Conservation (phyloP, 1,284 basidiomycete genomes). For the Crepidotus sp. region DNA sequence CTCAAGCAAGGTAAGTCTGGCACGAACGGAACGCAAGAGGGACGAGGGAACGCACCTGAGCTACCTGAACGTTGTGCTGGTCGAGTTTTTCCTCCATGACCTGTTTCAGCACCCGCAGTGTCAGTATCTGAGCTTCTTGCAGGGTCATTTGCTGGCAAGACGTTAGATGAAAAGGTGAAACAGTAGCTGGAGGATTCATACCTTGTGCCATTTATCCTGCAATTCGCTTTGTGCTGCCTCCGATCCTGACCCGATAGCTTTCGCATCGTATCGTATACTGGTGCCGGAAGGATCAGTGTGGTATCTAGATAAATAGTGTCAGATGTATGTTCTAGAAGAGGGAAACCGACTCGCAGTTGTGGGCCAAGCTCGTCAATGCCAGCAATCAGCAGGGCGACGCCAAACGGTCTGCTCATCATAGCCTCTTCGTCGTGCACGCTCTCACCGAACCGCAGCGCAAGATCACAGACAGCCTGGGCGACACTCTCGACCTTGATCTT, state of each 20-base stretch:
- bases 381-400: constrained; percentile 94
- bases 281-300: constrained; percentile 99
- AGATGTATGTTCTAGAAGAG: background rate
- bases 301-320: constrained; percentile 44
- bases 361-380: constrained; percentile 95
- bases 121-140: constrained; percentile 79
- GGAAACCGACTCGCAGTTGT: constrained; percentile 60
- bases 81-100: constrained; percentile 99
- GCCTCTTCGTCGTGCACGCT: constrained; percentile 98
- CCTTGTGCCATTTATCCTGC: constrained; percentile 97
- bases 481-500: constrained; percentile 93
- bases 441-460: constrained; percentile 96
- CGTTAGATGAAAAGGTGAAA: constrained; percentile 4
- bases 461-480: constrained; percentile 96
- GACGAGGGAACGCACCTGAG: constrained; percentile 53
- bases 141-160: constrained; percentile 82
- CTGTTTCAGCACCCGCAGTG: constrained; percentile 90
- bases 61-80: constrained; percentile 96
- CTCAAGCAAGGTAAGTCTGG: constrained; percentile 29
- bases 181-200: constrained; percentile 24
- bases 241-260: constrained; percentile 96
- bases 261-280: constrained; percentile 94
- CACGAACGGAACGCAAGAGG: background rate
- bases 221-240: constrained; percentile 97
- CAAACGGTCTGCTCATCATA: constrained; percentile 99